These are phyloP conservation scores for Teunomyces tritomae DNA, from an alignment of 805 yeast species.

Conservation along the genomic window DNA sequence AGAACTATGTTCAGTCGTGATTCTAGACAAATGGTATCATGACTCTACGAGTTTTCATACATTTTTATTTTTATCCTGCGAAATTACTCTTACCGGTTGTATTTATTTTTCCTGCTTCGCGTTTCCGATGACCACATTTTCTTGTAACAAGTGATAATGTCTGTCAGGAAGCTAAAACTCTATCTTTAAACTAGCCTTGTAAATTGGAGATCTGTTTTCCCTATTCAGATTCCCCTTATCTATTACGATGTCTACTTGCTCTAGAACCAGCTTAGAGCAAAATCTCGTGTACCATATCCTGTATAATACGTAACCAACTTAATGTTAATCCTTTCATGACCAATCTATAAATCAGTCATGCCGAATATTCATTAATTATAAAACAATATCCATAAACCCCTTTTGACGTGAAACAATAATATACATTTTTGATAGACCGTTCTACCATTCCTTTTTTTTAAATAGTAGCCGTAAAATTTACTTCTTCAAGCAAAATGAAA, in stretches of 20 bases:
- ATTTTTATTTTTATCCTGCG: background rate
- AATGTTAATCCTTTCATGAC: background rate
- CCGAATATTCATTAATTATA: conserved; percentile 5
- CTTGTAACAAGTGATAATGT: background rate
- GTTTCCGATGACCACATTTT: background rate
- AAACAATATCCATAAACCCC: background rate
- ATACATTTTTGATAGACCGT: background rate
- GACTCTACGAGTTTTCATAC: conserved; percentile 11
- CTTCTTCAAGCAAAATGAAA: conserved; percentile 41
- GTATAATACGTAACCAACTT: background rate
- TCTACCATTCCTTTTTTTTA: conserved; percentile 2
- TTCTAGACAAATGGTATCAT: conserved; percentile 8
- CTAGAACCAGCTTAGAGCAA: background rate
- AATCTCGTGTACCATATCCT: background rate
- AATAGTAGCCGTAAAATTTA: background rate
- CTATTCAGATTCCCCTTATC: background rate
- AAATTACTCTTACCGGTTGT: background rate
- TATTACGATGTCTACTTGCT: background rate
- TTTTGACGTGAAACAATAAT: conserved; percentile 1
- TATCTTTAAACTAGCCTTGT: background rate
- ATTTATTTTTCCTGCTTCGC: background rate
- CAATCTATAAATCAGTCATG: background rate
- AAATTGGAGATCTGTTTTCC: too few relatives aligned
- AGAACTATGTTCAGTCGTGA: conserved; percentile 12
- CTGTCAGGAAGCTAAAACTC: background rate